These are phyloP conservation scores for Nevesoporus exiguus DNA, from an alignment of 768 basidiomycete genomes.

Conservation along the genomic window DNA sequence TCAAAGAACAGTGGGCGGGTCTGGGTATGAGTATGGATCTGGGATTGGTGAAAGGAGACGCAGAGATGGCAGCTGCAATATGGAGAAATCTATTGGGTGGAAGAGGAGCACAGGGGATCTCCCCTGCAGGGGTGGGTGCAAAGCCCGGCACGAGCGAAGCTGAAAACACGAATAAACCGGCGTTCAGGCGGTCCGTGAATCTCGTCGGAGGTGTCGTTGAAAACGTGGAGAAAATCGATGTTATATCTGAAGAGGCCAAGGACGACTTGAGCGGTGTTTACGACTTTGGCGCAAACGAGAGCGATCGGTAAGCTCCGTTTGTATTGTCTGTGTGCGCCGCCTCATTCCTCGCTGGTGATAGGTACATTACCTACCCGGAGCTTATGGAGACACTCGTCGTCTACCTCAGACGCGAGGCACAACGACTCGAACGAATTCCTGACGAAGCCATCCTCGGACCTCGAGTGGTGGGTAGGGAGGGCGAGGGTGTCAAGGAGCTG, in stretches of 20 bases:
- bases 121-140: constrained; percentile 23
- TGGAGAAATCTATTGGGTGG: constrained; percentile 92
- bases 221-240: constrained; percentile 53
- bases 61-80: constrained; percentile 79
- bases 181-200: constrained; percentile 63
- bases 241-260: constrained; percentile 53
- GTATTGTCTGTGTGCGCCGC: background rate
- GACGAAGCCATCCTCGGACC: constrained; percentile 40
- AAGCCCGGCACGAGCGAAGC: constrained; percentile 3
- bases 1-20: constrained; percentile 90
- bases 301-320: constrained; percentile 24
- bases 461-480: constrained; percentile 31
- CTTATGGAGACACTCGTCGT: constrained; percentile 66
- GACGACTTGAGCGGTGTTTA: constrained; percentile 73
- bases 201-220: constrained; percentile 65
- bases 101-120: constrained; percentile 73
- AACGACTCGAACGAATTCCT: constrained; percentile 55
- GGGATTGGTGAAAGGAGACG: constrained; percentile 69
- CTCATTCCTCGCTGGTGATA: constrained; percentile 32
- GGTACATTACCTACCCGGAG: constrained; percentile 71
- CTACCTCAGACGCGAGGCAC: constrained; percentile 71
- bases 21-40: constrained; percentile 77
- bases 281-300: constrained; percentile 59
- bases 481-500: constrained; percentile 30
- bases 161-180: constrained; percentile 2